Evolutionary conservation across 2,329 filamentous ascomycete genomes (phyloP).

Genomic region (Fusarium dlaminii): DNA sequence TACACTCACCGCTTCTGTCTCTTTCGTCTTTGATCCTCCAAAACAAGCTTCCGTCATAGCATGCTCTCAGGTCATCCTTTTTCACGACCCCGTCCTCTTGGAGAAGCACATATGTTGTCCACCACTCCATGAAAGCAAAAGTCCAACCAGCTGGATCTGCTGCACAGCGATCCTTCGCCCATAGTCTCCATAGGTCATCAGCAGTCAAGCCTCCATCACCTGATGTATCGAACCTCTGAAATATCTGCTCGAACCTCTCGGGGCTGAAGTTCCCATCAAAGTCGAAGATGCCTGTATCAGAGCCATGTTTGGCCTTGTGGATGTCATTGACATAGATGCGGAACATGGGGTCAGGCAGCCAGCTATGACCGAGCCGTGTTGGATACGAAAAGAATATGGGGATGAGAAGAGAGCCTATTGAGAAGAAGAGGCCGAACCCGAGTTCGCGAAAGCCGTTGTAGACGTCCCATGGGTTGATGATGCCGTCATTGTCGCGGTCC

Average conservation of each 20-base stretch:
- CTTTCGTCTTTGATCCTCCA: slow-evolving; percentile 32
- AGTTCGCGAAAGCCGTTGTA: slow-evolving; percentile 53
- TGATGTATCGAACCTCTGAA: slow-evolving; percentile 55
- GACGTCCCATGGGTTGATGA: slow-evolving; percentile 52
- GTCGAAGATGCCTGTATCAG: slow-evolving; percentile 58
- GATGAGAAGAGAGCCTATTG: slow-evolving; percentile 52
- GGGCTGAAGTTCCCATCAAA: slow-evolving; percentile 58
- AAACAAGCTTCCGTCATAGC: slow-evolving; percentile 39
- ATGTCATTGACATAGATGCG: slow-evolving; percentile 51
- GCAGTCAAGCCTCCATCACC: slow-evolving; percentile 49
- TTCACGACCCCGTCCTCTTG: slow-evolving; percentile 63
- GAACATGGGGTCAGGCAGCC: slow-evolving; percentile 51
- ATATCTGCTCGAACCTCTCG: slow-evolving; percentile 60
- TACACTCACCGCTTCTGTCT: background rate
- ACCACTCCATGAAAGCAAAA: slow-evolving; percentile 32
- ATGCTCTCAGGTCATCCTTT: slow-evolving; percentile 60
- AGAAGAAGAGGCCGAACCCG: slow-evolving; percentile 53
- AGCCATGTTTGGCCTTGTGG: slow-evolving; percentile 57
- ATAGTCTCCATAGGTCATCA: slow-evolving; percentile 48
- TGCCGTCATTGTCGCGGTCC: slow-evolving; percentile 52
- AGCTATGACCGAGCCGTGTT: slow-evolving; percentile 47
- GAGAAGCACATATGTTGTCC: slow-evolving; percentile 60
- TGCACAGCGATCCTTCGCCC: slow-evolving; percentile 51
- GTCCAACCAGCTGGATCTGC: slow-evolving; percentile 36
- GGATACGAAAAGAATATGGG: slow-evolving; percentile 58